A percentile compares a stretch with the other conserved stretches of the same genome.
Evolutionary conservation across 805 yeast species (phyloP).

Genomic region (Wickerhamomyces mucosus): DNA sequence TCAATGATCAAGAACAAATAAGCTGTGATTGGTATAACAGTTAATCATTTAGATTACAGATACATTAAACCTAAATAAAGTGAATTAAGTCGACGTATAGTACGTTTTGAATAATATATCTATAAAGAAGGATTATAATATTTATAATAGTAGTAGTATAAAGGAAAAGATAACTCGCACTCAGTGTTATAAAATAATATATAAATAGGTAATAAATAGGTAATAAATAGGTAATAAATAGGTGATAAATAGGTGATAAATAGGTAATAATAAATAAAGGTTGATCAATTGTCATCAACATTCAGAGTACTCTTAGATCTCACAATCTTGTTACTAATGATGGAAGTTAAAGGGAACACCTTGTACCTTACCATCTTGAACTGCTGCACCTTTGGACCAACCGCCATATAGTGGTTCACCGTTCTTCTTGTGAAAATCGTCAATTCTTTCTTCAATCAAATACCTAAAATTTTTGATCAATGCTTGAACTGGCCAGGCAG

Average conservation of each 20-base stretch:
- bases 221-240: constrained; percentile 2
- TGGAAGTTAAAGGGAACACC: constrained; percentile 37
- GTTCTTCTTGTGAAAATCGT: constrained; percentile 40
- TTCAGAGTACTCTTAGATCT: too few species aligned
- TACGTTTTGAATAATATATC: too few species aligned
- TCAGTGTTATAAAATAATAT: not conserved
- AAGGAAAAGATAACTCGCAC: not conserved
- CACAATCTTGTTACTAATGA: too few species aligned
- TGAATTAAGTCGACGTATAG: too few species aligned
- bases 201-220: constrained; percentile 2
- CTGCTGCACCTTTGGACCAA: constrained; percentile 55
- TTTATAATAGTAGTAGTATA: too few species aligned
- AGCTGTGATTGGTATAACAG: too few species aligned
- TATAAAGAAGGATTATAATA: too few species aligned
- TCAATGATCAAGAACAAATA: too few species aligned
- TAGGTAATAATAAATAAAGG: constrained; percentile 6
- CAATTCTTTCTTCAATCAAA: constrained; percentile 66
- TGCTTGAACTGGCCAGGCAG: constrained; percentile 92
- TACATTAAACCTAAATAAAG: too few species aligned
- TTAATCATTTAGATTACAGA: too few species aligned
- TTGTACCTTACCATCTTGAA: constrained; percentile 53
- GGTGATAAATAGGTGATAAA: constrained; percentile 1
- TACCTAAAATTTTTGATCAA: constrained; percentile 80
- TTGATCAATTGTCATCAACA: too few species aligned
- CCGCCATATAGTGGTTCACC: constrained; percentile 55